Evolutionary conservation across 2,329 filamentous ascomycete species (phyloP).

Genomic region (Gyromitra esculenta): DNA sequence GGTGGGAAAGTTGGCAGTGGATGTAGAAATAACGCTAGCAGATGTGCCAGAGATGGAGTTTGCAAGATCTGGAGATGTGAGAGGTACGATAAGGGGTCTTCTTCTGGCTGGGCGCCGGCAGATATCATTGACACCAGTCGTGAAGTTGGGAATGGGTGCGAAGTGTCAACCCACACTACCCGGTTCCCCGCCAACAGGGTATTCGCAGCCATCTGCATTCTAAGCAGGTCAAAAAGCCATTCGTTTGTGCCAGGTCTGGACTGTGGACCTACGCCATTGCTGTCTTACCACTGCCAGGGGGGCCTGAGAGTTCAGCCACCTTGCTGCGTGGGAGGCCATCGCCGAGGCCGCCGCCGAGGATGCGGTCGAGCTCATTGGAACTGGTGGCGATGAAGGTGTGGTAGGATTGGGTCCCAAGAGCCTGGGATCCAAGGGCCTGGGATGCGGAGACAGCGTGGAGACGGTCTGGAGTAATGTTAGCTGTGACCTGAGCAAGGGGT

Average conservation of each 20-base stretch:
- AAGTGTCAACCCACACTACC: slow-evolving; percentile 56
- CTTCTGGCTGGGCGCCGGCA: slow-evolving; percentile 22
- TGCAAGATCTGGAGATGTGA: slow-evolving; percentile 41
- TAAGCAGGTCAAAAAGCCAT: slow-evolving; percentile 44
- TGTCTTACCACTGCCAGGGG: slow-evolving; percentile 56
- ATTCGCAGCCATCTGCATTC: slow-evolving; percentile 54
- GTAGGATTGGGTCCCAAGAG: background rate
- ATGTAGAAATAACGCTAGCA: slow-evolving; percentile 54
- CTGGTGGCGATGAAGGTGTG: slow-evolving; percentile 33
- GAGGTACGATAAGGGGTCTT: slow-evolving; percentile 41
- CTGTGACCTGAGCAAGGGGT: background rate
- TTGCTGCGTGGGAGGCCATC: slow-evolving; percentile 28
- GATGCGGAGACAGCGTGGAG: slow-evolving; percentile 51
- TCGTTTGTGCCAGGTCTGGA: background rate
- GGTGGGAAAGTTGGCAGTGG: slow-evolving; percentile 45
- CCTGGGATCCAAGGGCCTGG: slow-evolving; percentile 19
- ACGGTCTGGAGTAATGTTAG: slow-evolving; percentile 41
- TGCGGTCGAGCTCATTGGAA: slow-evolving; percentile 35
- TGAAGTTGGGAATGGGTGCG: slow-evolving; percentile 42
- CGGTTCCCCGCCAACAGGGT: slow-evolving; percentile 51
- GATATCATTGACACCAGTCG: slow-evolving; percentile 47
- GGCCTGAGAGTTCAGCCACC: slow-evolving; percentile 54
- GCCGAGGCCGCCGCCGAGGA: slow-evolving; percentile 14
- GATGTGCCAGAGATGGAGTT: slow-evolving; percentile 54
- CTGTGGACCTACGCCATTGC: slow-evolving; percentile 54